A percentile compares a stretch with the other conserved stretches of the same genome.
Conservation (phyloP, 2,329 filamentous ascomycete species). For the Neofusicoccum ribis region DNA sequence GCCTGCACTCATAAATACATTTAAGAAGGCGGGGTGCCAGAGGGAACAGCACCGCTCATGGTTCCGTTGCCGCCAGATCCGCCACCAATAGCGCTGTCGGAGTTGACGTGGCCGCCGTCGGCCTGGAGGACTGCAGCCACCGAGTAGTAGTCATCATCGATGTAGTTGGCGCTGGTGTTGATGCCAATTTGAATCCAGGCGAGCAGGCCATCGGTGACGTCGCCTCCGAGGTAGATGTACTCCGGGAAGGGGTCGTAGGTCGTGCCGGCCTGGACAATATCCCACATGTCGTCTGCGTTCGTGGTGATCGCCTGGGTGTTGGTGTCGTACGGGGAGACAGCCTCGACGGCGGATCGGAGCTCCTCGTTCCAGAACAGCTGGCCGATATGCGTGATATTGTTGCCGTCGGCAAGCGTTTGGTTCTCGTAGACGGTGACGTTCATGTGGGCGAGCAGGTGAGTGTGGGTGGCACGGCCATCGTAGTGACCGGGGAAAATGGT, state of each 20-base stretch:
- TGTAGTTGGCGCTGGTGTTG: slow-evolving; percentile 19
- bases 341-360: slow-evolving; percentile 55
- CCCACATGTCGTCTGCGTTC: slow-evolving; percentile 55
- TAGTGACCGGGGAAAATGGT: slow-evolving; percentile 50
- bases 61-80: slow-evolving; percentile 6
- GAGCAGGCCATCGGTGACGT: slow-evolving; percentile 35
- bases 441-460: slow-evolving; percentile 38
- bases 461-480: slow-evolving; percentile 43
- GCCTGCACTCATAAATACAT: not conserved
- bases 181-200: slow-evolving; percentile 30
- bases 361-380: slow-evolving; percentile 66
- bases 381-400: slow-evolving; percentile 60
- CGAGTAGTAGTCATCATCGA: slow-evolving; percentile 15
- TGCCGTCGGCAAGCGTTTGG: slow-evolving; percentile 53
- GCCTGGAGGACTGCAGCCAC: slow-evolving; percentile 15
- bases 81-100: not conserved
- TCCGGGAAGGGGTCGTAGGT: slow-evolving; percentile 57
- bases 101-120: slow-evolving; percentile 14
- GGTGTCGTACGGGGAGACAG: slow-evolving; percentile 45
- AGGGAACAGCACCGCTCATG: not conserved
- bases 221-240: slow-evolving; percentile 58
- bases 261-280: slow-evolving; percentile 49
- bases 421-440: slow-evolving; percentile 46
- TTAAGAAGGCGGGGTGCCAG: slow-evolving; percentile 3
- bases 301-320: slow-evolving; percentile 46